A percentile compares a stretch with the other conserved stretches of the same genome.
Evolutionary conservation across 2,329 filamentous ascomycete species (phyloP).

Genomic region (Dothideomycetes sp.): DNA sequence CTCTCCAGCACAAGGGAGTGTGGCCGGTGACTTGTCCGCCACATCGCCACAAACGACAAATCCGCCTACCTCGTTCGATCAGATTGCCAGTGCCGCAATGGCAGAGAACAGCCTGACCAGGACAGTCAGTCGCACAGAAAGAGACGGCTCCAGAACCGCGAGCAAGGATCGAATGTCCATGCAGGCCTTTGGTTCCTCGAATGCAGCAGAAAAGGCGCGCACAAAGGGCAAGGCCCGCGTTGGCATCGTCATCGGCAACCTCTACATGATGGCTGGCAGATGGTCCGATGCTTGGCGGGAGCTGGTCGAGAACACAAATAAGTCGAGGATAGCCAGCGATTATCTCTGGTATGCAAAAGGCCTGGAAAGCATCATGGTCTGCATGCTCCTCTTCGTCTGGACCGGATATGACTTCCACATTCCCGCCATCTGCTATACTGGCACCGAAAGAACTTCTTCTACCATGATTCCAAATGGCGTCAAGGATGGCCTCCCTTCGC

Average conservation of each 20-base stretch:
- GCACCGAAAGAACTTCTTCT: conserved; percentile 15
- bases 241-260: conserved; percentile 67
- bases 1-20: conserved; percentile 29
- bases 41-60: conserved; percentile 12
- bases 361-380: conserved; percentile 75
- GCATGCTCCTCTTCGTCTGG: conserved; percentile 76
- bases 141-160: conserved; percentile 11
- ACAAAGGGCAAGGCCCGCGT: conserved; percentile 72
- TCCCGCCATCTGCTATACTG: conserved; percentile 19
- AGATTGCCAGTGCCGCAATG: conserved; percentile 32
- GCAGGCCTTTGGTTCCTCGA: conserved; percentile 64
- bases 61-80: conserved; percentile 44
- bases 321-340: conserved; percentile 71
- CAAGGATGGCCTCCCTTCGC: conserved; percentile 7
- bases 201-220: conserved; percentile 45
- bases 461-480: conserved; percentile 1
- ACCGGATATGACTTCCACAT: conserved; percentile 67
- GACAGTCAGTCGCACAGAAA: conserved; percentile 21
- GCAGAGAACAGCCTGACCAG: conserved; percentile 24
- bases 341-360: conserved; percentile 97
- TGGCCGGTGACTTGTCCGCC: conserved; percentile 31
- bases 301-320: conserved; percentile 65
- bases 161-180: conserved; percentile 49
- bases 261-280: conserved; percentile 80
- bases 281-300: conserved; percentile 84